Base-by-base conservation (phyloP, 192 early-diverging fungal species). In the Chytriomyces sp. region DNA sequence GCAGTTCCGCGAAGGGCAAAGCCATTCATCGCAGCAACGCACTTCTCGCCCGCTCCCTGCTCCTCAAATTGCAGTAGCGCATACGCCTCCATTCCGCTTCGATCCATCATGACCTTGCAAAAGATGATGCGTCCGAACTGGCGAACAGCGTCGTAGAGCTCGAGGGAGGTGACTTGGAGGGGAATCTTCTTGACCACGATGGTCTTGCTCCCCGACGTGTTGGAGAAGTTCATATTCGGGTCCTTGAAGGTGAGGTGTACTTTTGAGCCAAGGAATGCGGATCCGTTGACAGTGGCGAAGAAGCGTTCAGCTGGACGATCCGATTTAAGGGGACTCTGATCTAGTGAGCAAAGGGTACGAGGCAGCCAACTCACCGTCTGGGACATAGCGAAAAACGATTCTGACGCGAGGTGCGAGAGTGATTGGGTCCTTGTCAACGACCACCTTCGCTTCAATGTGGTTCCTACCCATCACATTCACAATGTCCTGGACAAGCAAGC, bases 41-140 rank as follows among this genome's bases (percentile, higher is more conserved):
- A 84, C 44, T 59, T n/a, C 33, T 84, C 83, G 8, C 78, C 83
- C 49, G 61, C 37, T n/a, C 72, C 76, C 60, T 84, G 83, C 57
- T 82, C 82, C 70, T 84, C 83, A 76, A 78, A 84, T 52, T 84
- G 83, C 58, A 84, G 49, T 33, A 84, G 56, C 36, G 83, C 80
- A 59, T 80, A 84, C 39, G 71, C 37, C 36, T 84, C 83, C 19
- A 65, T 64, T 2, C 81, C 83, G 30, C 74, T 75, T 0, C 83
- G 80, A 63, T 84, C 83, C 59, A 84, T 72, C 78, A 84, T 78
- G 52, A 83, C 83, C 52, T 83, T 74, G 75, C 83, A 84, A 19
- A 77, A 80, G 17, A 84, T 84, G 54, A 84, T 84, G n/a, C 80
- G 59, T 38, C 83, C 83, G 55, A 59, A 76, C 4, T 30, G 12